Evolutionary conservation across 1,284 basidiomycete species (phyloP).

Genomic region (Calocybe gambosa): DNA sequence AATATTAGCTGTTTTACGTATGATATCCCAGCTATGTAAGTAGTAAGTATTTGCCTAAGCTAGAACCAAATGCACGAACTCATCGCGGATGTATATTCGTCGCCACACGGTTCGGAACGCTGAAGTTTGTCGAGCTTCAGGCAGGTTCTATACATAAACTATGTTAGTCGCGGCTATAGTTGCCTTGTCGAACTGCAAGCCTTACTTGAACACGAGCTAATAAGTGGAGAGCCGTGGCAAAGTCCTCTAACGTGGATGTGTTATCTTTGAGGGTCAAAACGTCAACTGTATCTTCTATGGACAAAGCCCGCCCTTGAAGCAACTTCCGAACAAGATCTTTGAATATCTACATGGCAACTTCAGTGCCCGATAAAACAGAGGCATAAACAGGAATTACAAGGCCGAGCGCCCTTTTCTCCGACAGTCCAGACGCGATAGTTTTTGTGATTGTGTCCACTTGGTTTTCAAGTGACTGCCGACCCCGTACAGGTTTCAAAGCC

Average conservation of each 20-base stretch:
- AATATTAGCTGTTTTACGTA: conserved; percentile 61
- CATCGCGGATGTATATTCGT: conserved; percentile 80
- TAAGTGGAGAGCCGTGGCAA: conserved; percentile 58
- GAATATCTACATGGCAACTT: conserved; percentile 36
- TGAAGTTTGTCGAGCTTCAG: conserved; percentile 60
- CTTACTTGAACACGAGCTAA: conserved; percentile 50
- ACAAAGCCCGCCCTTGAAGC: conserved; percentile 62
- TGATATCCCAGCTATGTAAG: conserved; percentile 57
- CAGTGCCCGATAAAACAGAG: not conserved
- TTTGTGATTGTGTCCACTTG: conserved; percentile 60
- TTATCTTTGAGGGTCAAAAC: conserved; percentile 71
- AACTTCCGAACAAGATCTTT: conserved; percentile 58
- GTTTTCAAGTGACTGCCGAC: conserved; percentile 58
- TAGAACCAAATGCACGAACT: conserved; percentile 41
- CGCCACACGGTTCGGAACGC: conserved; percentile 80
- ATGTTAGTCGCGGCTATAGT: not conserved
- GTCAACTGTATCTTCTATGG: conserved; percentile 66
- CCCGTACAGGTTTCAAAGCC: conserved; percentile 39
- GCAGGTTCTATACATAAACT: conserved; percentile 44
- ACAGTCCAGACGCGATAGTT: conserved; percentile 45
- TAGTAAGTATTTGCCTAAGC: not conserved
- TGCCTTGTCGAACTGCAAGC: not conserved
- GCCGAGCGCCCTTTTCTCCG: conserved; percentile 38
- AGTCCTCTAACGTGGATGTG: conserved; percentile 46
- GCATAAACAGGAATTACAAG: conserved; percentile 29